Percentiles rank a stretch among this genome's conserved stretches.
phyloP scores from a whole-genome alignment of 352 stramenopile genomes.

The Plasmopara muralis region DNA sequence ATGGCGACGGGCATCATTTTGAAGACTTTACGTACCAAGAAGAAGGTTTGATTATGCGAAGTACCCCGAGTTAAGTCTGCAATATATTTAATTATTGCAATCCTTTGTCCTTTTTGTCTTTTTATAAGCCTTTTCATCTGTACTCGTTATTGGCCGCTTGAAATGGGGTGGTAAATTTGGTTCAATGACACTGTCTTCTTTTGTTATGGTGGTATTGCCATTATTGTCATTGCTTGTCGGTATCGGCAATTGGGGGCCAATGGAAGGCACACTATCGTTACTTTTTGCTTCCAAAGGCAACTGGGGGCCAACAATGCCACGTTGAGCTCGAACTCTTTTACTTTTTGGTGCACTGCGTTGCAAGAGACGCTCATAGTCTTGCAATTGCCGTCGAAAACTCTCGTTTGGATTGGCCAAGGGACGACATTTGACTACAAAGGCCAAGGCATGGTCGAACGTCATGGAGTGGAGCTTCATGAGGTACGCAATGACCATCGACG shows the following conservation, averaged over 20 bases:
- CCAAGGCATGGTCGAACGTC: constrained; percentile 57
- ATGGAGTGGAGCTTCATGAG: constrained; percentile 82
- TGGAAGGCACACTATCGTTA: constrained; percentile 11
- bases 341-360: constrained; percentile 20
- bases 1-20: constrained; percentile 78
- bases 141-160: constrained; percentile 13
- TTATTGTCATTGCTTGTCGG: constrained; percentile 8
- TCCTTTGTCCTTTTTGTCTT: constrained; percentile 21
- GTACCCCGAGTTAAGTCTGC: constrained; percentile 17
- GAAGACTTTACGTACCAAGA: constrained; percentile 88
- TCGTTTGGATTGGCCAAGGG: constrained; percentile 69
- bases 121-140: constrained; percentile 10
- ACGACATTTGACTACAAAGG: constrained; percentile 44
- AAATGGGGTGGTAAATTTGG: constrained; percentile 15
- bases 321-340: constrained; percentile 22
- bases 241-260: constrained; percentile 56
- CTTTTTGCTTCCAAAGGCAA: constrained; percentile 1
- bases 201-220: constrained; percentile 1
- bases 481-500: constrained; percentile 87
- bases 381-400: constrained; percentile 58
- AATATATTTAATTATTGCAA: constrained; percentile 8
- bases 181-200: constrained; percentile 17
- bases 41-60: constrained; percentile 51
- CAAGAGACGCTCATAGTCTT: constrained; percentile 45
- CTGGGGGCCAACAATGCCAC: constrained; percentile 22